Percentiles rank a stretch among this genome's conserved stretches.
Conservation (phyloP, 1,284 basidiomycete species). For the Termitomyces sp. region DNA sequence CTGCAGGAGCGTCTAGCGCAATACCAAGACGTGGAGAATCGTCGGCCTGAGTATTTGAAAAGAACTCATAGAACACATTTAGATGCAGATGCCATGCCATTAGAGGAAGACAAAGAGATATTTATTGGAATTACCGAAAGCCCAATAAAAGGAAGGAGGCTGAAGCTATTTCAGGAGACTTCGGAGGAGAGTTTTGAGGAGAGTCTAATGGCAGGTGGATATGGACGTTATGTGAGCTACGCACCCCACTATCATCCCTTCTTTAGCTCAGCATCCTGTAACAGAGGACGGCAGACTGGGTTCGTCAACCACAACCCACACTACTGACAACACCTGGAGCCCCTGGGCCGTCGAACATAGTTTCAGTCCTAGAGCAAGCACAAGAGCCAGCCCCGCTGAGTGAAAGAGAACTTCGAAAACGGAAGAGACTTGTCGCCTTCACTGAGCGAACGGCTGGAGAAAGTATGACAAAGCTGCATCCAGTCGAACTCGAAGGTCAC, state of each 20-base stretch:
- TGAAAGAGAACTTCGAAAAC: constrained; percentile 61
- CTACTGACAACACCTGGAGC: constrained; percentile 35
- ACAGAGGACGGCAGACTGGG: constrained; percentile 49
- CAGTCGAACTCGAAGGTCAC: constrained; percentile 59
- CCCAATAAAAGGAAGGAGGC: constrained; percentile 61
- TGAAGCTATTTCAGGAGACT: constrained; percentile 73
- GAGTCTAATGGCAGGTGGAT: constrained; percentile 72
- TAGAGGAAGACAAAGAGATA: constrained; percentile 29
- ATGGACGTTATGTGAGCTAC: constrained; percentile 60
- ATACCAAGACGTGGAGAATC: constrained; percentile 49
- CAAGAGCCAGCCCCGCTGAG: constrained; percentile 34
- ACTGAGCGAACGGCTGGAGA: constrained; percentile 22
- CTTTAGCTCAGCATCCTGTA: constrained; percentile 1
- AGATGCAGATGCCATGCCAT: constrained; percentile 31
- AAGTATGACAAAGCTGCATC: constrained; percentile 37
- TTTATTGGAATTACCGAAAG: constrained; percentile 59
- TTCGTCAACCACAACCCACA: constrained; percentile 44
- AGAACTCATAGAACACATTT: constrained; percentile 44
- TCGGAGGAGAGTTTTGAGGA: constrained; percentile 79
- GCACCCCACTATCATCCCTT: background rate
- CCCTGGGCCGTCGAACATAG: constrained; percentile 34
- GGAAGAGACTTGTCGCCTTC: constrained; percentile 61
- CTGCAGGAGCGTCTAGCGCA: constrained; percentile 43
- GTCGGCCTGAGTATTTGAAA: constrained; percentile 64
- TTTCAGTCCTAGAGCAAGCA: constrained; percentile 30